These are phyloP conservation scores for Cytidiella melzeri DNA, from an alignment of 768 basidiomycete genomes.

Conservation along the genomic window DNA sequence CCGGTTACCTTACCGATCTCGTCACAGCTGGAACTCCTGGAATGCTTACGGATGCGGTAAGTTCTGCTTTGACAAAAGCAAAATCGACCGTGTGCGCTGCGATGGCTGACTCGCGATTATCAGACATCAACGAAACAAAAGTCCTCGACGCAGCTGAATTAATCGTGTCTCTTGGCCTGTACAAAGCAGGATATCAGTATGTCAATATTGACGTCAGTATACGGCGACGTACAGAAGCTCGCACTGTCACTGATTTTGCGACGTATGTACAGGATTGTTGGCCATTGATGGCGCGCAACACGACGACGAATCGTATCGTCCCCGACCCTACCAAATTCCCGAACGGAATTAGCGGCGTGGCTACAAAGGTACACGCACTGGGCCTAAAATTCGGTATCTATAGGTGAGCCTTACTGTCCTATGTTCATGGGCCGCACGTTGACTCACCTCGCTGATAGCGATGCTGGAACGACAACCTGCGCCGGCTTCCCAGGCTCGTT, in stretches of 20 bases:
- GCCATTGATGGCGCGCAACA: conserved; percentile 35
- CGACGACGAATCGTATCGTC: conserved; percentile 35
- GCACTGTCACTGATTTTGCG: no score
- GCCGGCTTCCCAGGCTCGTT: conserved; percentile 57
- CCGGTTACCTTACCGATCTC: no score
- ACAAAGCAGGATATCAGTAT: conserved; percentile 44
- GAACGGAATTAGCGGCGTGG: conserved; percentile 40
- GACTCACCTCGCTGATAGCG: conserved; percentile 43
- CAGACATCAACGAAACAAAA: conserved; percentile 41
- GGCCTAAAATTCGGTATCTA: conserved; percentile 50
- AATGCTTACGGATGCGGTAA: conserved; percentile 41
- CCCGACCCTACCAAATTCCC: conserved; percentile 51
- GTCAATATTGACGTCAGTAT: conserved; percentile 45
- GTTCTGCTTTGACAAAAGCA: no score
- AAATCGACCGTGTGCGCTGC: neutral
- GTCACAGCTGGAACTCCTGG: conserved; percentile 51
- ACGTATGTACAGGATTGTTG: conserved; percentile 45
- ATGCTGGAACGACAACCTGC: conserved; percentile 63
- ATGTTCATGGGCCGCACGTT: conserved; percentile 19
- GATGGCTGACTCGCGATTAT: neutral
- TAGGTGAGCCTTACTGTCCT: conserved; percentile 25
- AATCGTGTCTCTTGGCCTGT: conserved; percentile 41
- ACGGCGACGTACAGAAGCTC: no score
- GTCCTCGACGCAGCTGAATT: conserved; percentile 41
- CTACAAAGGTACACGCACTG: conserved; percentile 38